These are phyloP conservation scores for Mycena belliarum DNA, from an alignment of 768 basidiomycete genomes.

Conservation along the genomic window DNA sequence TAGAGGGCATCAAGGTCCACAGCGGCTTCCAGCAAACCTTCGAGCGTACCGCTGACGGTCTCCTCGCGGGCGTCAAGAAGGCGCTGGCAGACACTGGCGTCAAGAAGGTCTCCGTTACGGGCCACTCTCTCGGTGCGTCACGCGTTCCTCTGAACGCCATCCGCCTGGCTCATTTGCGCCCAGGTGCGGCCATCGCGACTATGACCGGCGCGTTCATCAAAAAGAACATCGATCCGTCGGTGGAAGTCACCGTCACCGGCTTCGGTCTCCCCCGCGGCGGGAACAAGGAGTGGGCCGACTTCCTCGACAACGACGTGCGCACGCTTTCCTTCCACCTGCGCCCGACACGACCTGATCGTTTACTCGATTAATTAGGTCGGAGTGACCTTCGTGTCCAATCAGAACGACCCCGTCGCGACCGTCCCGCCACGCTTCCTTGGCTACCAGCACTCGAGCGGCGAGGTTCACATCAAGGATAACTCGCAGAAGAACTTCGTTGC, in stretches of 20 bases:
- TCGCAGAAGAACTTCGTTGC: constrained; percentile 30
- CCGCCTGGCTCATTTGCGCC: neutral
- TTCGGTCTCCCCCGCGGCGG: constrained; percentile 49
- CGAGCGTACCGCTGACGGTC: constrained; percentile 34
- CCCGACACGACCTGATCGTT: neutral
- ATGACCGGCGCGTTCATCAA: constrained; percentile 44
- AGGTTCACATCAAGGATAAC: constrained; percentile 37
- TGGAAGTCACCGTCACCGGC: constrained; percentile 34
- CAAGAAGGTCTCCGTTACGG: constrained; percentile 38
- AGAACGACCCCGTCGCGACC: constrained; percentile 41
- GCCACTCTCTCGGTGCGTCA: constrained; percentile 40
- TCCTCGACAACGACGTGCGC: constrained; percentile 36
- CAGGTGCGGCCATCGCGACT: constrained; percentile 46
- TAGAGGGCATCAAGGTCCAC: constrained; percentile 37
- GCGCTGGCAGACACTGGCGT: constrained; percentile 28
- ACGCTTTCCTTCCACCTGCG: neutral
- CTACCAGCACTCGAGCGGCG: constrained; percentile 37
- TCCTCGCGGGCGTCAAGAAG: constrained; percentile 32
- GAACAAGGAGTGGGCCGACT: constrained; percentile 44
- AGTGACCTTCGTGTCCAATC: constrained; percentile 35
- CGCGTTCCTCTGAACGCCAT: neutral
- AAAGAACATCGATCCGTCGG: constrained; percentile 32
- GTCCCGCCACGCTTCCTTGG: constrained; percentile 37
- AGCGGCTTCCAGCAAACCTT: constrained; percentile 42
- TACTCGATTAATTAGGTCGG: constrained; percentile 23